A percentile compares a stretch with the other conserved stretches of the same genome.
Evolutionary conservation across 1,284 basidiomycete species (phyloP).

Genomic region (Naganishia albida): DNA sequence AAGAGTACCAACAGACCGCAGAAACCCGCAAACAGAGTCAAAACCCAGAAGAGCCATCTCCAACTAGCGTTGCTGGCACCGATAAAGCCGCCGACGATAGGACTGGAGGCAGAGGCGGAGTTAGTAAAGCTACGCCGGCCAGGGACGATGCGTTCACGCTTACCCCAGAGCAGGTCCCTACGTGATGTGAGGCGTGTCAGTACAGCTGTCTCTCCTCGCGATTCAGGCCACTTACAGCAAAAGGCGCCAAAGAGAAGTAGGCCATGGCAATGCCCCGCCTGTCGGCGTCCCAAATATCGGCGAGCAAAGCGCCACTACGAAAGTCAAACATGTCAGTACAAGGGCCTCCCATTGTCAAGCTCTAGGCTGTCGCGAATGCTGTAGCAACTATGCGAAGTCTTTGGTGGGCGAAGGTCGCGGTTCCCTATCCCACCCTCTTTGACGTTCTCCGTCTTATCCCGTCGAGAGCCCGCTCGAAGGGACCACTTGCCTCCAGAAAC

Average conservation of each 20-base stretch:
- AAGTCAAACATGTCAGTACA: conserved; percentile 39
- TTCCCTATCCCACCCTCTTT: too few species aligned
- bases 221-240: conserved; percentile 57
- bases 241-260: conserved; percentile 71
- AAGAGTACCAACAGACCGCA: conserved; percentile 59
- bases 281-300: conserved; percentile 67
- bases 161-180: conserved; percentile 27
- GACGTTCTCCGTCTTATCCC: too few species aligned
- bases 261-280: conserved; percentile 69
- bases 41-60: conserved; percentile 64
- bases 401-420: too few species aligned
- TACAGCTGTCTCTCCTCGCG: neutral
- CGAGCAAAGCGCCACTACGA: conserved; percentile 55
- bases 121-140: conserved; percentile 62
- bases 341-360: too few species aligned
- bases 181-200: neutral
- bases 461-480: too few species aligned
- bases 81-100: conserved; percentile 66
- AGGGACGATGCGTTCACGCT: neutral
- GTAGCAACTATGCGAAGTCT: too few species aligned
- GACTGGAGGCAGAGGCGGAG: conserved; percentile 59
- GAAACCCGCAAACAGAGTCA: conserved; percentile 62
- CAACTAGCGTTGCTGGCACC: conserved; percentile 58
- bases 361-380: too few species aligned
- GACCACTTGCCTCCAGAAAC: too few species aligned